A percentile compares a stretch with the other conserved stretches of the same genome.
Evolutionary conservation across 2,329 filamentous ascomycete genomes (phyloP).

Genomic region (Harringtonia aguacate): DNA sequence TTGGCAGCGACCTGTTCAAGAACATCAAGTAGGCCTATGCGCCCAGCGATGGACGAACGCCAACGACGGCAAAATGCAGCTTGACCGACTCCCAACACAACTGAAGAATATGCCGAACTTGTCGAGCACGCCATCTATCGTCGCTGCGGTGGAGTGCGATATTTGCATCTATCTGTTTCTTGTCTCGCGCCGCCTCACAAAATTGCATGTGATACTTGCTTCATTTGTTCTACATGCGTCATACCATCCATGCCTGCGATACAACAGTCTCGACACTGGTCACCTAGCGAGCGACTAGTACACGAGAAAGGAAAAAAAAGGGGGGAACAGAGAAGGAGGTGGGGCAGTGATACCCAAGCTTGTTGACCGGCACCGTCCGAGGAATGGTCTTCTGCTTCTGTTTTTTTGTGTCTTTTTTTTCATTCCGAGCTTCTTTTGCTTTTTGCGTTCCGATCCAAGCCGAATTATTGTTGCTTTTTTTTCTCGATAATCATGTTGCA

Average conservation of each 20-base stretch:
- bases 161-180: not conserved
- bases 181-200: too few species aligned
- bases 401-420: conserved; percentile 3
- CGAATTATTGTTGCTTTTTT: not conserved
- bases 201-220: too few species aligned
- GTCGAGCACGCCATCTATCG: too few species aligned
- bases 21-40: conserved; percentile 39
- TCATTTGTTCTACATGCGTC: not conserved
- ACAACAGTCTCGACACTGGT: not conserved
- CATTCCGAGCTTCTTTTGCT: not conserved
- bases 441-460: not conserved
- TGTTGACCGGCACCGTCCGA: conserved; percentile 10
- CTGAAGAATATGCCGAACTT: too few species aligned
- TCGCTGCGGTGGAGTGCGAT: too few species aligned
- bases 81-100: too few species aligned
- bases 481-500: not conserved
- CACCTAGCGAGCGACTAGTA: not conserved
- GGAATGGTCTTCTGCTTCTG: conserved; percentile 7
- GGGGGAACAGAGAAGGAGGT: conserved; percentile 7
- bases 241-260: not conserved
- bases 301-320: not conserved
- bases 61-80: too few species aligned
- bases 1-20: conserved; percentile 47
- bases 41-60: not conserved
- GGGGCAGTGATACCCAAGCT: conserved; percentile 13